Evolutionary conservation across 192 early-diverging fungal species (phyloP), one percentile per base, ranked within the genome.

Genomic region (Allomyces macrogynus): DNA sequence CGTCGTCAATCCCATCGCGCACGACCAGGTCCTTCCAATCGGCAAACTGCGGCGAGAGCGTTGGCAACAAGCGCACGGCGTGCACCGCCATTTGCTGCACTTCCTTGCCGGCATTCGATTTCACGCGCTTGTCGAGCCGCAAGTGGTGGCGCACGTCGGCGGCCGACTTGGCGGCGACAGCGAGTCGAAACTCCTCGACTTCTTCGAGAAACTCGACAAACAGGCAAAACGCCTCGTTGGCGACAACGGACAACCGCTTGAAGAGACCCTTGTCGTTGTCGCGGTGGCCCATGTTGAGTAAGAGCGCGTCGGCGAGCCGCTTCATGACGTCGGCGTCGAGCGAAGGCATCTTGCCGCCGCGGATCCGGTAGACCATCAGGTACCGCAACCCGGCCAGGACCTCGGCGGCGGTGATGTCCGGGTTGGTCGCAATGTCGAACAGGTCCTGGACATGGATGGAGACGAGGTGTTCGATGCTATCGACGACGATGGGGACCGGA

Each of bases 191-290:
- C 71, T 95, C 90, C 67, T 83, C 81, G 42, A 97, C 90, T 79
- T 97, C 89, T 70, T 91, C 86, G 32, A 95, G 68, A 70, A 97
- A 95, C 76, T 95, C 92, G 24, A 89, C 94, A 86, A 97, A 93
- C 61, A 97, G 78, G 40, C 80, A 82, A 74, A 94, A 94, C 20
- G 92, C 90, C 20, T 85, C 76, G 67, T 91, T 82, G 12, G 92
- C 87, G 25, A 91, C 90, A 43, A 79, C 75, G 1, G 91, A 86
- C n/a, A 85, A 73, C 10, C 68, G 69, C 61, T 77, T 77, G 43
- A 79, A 69, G 61, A 92, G 67, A 24, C 79, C 78, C 40, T 86
- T 87, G 61, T 80, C 73, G 24, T 69, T 71, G 20, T 62, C 60
- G 23, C 63, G 43, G 26, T 85, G 76, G 8, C 77, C 76, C 80